These are phyloP conservation scores for Apocynum venetum DNA, from an alignment of 257 asterid genomes.

Conservation along the genomic window DNA sequence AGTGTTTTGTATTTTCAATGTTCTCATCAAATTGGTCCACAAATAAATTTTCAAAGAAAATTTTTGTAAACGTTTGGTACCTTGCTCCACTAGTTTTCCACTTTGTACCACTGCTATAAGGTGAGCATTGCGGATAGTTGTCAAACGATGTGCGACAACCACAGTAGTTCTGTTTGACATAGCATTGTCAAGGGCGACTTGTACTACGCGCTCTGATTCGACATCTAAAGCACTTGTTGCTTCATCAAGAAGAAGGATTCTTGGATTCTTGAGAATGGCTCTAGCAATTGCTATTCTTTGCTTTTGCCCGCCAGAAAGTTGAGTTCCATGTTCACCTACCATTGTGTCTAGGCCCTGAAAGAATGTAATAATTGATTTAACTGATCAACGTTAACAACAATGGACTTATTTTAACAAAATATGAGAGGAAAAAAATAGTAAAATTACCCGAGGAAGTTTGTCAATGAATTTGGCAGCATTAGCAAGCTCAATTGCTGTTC, in stretches of 20 bases:
- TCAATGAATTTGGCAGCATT: conserved; percentile 76
- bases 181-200: conserved; percentile 71
- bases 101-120: conserved; percentile 67
- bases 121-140: conserved; percentile 76
- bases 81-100: conserved; percentile 73
- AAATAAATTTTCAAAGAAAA: background rate
- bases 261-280: conserved; percentile 74
- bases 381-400: background rate
- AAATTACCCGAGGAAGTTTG: conserved; percentile 51
- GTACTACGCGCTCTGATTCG: conserved; percentile 70
- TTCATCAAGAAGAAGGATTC: conserved; percentile 80
- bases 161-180: conserved; percentile 68
- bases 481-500: conserved; percentile 62
- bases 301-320: conserved; percentile 84
- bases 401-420: background rate
- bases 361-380: background rate
- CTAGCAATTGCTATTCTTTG: conserved; percentile 81
- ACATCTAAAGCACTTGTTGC: conserved; percentile 88
- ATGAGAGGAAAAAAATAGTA: background rate
- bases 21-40: background rate
- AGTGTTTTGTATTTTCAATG: background rate
- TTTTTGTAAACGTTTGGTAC: conserved; percentile 17
- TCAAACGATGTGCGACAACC: conserved; percentile 79
- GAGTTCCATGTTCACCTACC: conserved; percentile 88
- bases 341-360: conserved; percentile 72